Evolutionary conservation across 352 stramenopile genomes (phyloP).

Genomic region (Globisporangium cederbergense): DNA sequence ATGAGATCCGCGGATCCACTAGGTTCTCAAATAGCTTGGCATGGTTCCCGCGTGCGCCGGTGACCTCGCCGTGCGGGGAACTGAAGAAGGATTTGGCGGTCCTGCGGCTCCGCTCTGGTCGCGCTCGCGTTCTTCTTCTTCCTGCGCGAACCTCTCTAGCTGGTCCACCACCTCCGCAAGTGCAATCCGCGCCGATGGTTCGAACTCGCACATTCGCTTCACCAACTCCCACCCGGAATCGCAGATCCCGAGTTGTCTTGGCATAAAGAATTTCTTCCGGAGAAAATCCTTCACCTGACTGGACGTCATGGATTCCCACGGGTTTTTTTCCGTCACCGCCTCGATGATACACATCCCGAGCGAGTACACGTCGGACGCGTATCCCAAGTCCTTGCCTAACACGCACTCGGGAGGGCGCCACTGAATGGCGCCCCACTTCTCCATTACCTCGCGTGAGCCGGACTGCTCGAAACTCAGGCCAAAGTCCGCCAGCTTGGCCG

Average conservation of each 20-base stretch:
- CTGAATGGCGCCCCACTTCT: background rate
- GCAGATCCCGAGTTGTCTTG: background rate
- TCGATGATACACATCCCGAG: slow-evolving; percentile 5
- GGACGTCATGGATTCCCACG: background rate
- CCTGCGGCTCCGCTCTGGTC: background rate
- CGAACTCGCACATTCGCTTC: slow-evolving; percentile 5
- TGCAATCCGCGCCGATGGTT: background rate
- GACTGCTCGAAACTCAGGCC: slow-evolving; percentile 5
- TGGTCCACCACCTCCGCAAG: background rate
- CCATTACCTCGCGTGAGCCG: background rate
- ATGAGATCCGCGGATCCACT: no score
- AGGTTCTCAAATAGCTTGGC: no score
- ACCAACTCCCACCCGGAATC: slow-evolving; percentile 2
- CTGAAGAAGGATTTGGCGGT: no score
- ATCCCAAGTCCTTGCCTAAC: background rate
- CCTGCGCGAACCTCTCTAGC: background rate
- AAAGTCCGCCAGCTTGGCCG: slow-evolving; percentile 5
- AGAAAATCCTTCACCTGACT: slow-evolving; percentile 2
- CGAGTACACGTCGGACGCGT: background rate
- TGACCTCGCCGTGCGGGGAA: no score
- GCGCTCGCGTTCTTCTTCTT: background rate
- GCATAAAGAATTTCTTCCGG: background rate
- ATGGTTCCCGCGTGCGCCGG: no score
- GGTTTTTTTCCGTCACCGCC: background rate
- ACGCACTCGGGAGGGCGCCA: slow-evolving; percentile 3